Base-by-base conservation (phyloP, 2,329 filamentous ascomycete genomes). In the Arthroderma uncinatum region DNA sequence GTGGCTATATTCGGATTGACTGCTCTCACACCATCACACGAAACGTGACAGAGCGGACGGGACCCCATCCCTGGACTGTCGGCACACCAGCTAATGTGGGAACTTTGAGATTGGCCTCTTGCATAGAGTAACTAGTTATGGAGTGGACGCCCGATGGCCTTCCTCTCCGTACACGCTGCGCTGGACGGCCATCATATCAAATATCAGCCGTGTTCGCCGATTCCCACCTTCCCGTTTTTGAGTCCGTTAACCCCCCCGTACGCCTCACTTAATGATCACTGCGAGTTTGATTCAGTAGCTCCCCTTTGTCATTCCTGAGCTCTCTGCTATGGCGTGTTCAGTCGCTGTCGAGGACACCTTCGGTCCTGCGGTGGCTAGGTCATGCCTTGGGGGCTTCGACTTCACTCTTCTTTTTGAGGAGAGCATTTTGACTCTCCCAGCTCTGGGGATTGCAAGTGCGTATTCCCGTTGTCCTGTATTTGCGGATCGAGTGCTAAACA, bases 381-480 rank as follows among this genome's bases (percentile, higher is more conserved):
- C 50, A 8, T 69, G 64, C 56, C 62, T 59, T 44, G 58, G 63
- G 60, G 64, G 63, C 19, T 68, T 67, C 57, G 67, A 69, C 50
- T 69, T 69, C 54, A 69, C 67, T 2, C 61, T 68, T 14, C 56
- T 67, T 2, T 69, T 69, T 36, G 67, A 68, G 57, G 62, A 69
- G 47, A 60, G 55, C n/a, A 63, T 68, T n/a, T 56, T 68, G 7
- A 58, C 59, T 5, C 53, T 61, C 14, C 36, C 52, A 19, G 53
- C 57, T 8, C 60, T 57, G 28, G 56, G 33, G 14, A 53, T 53
- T 53, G 50, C 50, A n/a, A n/a, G 50, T 53, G 23, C 23, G 30
- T 21, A 19, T 48, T 28, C n/a, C 8, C 7, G 0, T 3, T 8
- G 19, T 33, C 14, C 34, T 37, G 9, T n/a, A 10, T n/a, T 9